Evolutionary conservation across 2,329 filamentous ascomycete genomes (phyloP), one percentile per base, ranked within the genome.

Genomic region (Claviceps sp.): DNA sequence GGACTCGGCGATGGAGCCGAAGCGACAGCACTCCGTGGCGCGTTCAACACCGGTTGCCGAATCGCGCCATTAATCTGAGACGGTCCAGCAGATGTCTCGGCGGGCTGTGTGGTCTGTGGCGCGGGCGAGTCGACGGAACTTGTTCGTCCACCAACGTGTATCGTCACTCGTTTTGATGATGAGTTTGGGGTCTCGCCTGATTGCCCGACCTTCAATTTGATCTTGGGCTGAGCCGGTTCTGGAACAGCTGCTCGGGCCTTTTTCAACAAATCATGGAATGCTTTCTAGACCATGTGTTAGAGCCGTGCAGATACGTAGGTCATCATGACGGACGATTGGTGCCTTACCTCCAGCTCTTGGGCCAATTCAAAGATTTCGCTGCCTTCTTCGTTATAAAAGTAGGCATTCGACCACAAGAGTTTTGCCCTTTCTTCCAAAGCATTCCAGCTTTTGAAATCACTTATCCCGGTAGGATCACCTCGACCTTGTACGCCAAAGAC

Each of bases 361-460:
- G 89, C 88, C 55, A 93, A 73, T 22, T 79, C 74, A 57, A 83
- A 88, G 49, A 95, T 90, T 16, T 89, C 85, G 61, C 90, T 95
- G 4, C 85, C 87, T 62, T 95, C 89, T 65, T 95, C 88, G 59
- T 96, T 96, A 72, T 91, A 96, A 54, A 84, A 84, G 61, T 82
- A 85, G 0, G 89, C 89, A 66, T 96, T 96, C 48, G 77, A 78
- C 90, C 90, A 96, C 44, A 96, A 82, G 50, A 87, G 76, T 60
- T 82, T 86, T 13, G 87, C 76, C 61, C 87, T 86, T 51, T 89
- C 82, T 64, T 89, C 88, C 58, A 95, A 88, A 1, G 82, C 77
- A 52, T 82, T 77, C 90, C 90, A 96, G 49, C 73, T 85, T 65
- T 88, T 90, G 67, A 89, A 88, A 47, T 89, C 82, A 48, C 74